These are phyloP conservation scores for Coriaria nepalensis DNA, from an alignment of 306 rosid species.

Conservation along the genomic window DNA sequence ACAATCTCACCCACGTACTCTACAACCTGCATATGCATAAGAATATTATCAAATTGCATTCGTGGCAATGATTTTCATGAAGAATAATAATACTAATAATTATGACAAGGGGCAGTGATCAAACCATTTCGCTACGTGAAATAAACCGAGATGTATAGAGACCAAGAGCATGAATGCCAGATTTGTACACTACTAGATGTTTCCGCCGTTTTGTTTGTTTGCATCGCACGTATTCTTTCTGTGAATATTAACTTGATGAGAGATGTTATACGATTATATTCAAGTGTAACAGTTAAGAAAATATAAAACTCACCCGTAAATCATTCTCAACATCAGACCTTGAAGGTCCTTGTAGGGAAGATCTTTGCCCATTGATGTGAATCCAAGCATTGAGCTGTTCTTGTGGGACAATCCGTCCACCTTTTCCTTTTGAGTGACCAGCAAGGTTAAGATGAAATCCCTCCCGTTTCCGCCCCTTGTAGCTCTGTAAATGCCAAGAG, in stretches of 20 bases:
- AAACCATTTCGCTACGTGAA: conserved; percentile 51
- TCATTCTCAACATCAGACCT: conserved; percentile 37
- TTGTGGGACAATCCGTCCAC: conserved; percentile 47
- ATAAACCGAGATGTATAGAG: conserved; percentile 63
- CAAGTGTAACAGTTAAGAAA: no score
- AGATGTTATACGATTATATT: neutral
- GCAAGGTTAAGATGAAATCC: conserved; percentile 23
- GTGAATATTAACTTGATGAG: conserved; percentile 4
- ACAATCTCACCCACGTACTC: conserved; percentile 72
- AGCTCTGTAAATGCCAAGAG: conserved; percentile 31
- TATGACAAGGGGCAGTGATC: conserved; percentile 9
- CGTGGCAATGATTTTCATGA: neutral
- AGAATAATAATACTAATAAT: neutral
- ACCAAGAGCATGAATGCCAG: conserved; percentile 71
- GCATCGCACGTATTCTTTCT: conserved; percentile 54
- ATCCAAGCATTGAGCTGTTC: conserved; percentile 68
- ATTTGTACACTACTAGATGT: conserved; percentile 56
- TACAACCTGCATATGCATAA: conserved; percentile 40
- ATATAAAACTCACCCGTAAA: conserved; percentile 39
- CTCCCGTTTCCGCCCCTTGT: conserved; percentile 49
- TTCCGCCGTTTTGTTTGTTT: conserved; percentile 46
- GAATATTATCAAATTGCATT: conserved; percentile 7
- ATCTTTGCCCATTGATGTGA: conserved; percentile 47
- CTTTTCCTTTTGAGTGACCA: conserved; percentile 20
- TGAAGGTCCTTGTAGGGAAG: conserved; percentile 24